Evolutionary conservation across 768 basidiomycete species (phyloP).

Genomic region (Gloeopeniophorella convolvens): DNA sequence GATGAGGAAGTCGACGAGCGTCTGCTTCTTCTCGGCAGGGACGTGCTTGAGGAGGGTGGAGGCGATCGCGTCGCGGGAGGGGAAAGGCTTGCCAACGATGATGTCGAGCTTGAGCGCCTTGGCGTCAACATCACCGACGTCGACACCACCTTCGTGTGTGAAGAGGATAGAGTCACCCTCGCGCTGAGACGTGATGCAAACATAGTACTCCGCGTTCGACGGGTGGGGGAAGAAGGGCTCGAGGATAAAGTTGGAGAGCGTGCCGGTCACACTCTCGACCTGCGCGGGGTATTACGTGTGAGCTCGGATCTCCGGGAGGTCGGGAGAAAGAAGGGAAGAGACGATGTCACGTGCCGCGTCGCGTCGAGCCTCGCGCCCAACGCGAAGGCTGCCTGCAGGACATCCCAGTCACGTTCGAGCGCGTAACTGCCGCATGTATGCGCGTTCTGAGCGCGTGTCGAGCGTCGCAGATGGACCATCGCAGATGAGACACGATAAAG

Average conservation of each 20-base stretch:
- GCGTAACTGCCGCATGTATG: constrained; percentile 1
- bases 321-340: background rate
- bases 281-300: constrained; percentile 26
- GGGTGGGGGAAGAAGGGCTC: constrained; percentile 99
- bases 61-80: constrained; percentile 71
- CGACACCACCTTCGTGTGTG: constrained; percentile 98
- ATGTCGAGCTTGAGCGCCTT: constrained; percentile 89
- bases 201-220: constrained; percentile 91
- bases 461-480: background rate
- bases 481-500: constrained; percentile 4
- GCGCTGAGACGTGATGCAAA: constrained; percentile 94
- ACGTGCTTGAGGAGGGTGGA: constrained; percentile 76
- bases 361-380: background rate
- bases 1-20: constrained; percentile 90
- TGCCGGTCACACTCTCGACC: constrained; percentile 94
- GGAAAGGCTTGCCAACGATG: constrained; percentile 73
- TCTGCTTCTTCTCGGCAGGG: constrained; percentile 78
- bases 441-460: constrained; percentile 1
- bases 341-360: constrained; percentile 19
- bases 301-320: background rate
- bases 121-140: constrained; percentile 96
- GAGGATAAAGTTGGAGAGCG: constrained; percentile 94
- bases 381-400: background rate
- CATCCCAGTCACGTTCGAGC: constrained; percentile 4
- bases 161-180: constrained; percentile 96